phyloP scores from a whole-genome alignment of 164 flowering plant species.

The Nymphaea thermarum region DNA sequence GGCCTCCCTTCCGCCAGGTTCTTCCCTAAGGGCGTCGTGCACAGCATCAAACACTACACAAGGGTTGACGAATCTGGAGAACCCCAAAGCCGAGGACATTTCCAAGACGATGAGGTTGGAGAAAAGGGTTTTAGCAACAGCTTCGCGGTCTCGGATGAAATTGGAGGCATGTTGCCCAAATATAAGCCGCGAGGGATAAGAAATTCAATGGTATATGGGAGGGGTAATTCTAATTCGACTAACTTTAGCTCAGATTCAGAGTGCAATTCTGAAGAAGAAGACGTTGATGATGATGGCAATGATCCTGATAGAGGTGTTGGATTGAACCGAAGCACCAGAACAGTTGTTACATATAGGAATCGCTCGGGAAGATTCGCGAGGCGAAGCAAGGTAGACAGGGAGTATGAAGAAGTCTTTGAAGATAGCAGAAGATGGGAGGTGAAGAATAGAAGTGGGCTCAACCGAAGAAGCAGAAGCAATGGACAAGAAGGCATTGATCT shows the following conservation, averaged over 20 bases:
- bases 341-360: not conserved
- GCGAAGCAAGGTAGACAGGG: not conserved
- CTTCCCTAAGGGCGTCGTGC: constrained; percentile 86
- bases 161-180: not conserved
- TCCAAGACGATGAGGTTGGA: not conserved
- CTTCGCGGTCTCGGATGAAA: not conserved
- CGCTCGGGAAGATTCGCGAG: not conserved
- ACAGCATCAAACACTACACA: constrained; percentile 57
- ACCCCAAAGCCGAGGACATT: not conserved
- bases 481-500: not conserved
- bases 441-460: not conserved
- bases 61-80: constrained; percentile 2
- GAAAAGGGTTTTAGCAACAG: not conserved
- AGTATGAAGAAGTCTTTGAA: not conserved
- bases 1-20: constrained; percentile 59
- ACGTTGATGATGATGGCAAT: not conserved
- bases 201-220: not conserved
- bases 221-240: not conserved
- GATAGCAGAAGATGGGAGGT: not conserved
- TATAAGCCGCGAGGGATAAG: not conserved
- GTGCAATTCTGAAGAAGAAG: not conserved
- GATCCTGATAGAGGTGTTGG: not conserved
- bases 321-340: not conserved
- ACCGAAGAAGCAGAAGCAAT: not conserved
- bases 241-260: not conserved